Percentiles rank a stretch among this genome's conserved stretches.
phyloP scores from a whole-genome alignment of 257 asterid species.

The Nicotiana tomentosiformis region DNA sequence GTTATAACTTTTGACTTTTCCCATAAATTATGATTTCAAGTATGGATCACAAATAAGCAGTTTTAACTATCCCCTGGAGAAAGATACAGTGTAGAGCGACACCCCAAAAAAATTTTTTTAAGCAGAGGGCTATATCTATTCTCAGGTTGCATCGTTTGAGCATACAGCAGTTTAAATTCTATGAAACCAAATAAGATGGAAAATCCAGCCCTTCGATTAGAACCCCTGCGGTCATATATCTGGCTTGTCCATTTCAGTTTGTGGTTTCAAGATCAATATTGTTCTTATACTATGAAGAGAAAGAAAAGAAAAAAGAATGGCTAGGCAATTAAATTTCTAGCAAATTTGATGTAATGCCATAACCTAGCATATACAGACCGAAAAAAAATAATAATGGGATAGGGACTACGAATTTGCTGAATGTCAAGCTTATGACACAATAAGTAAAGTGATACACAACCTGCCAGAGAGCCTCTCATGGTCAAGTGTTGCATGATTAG shows the following conservation, averaged over 20 bases:
- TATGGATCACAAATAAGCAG: neutral
- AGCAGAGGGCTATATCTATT: neutral
- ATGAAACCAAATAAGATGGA: neutral
- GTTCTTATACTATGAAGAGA: neutral
- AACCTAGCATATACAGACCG: neutral
- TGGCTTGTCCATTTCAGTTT: neutral
- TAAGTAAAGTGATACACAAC: constrained; percentile 28
- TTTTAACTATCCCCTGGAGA: neutral
- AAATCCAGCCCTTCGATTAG: neutral
- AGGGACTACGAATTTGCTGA: neutral
- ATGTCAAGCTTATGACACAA: neutral
- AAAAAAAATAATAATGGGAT: neutral
- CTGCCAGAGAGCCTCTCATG: constrained; percentile 82
- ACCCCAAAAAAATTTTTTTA: neutral
- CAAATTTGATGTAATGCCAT: neutral
- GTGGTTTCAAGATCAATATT: neutral
- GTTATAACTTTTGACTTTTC: neutral
- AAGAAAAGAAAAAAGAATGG: neutral
- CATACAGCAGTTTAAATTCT: neutral
- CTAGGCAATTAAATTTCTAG: neutral
- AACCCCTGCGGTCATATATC: neutral
- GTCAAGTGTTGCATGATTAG: constrained; percentile 79
- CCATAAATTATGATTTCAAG: neutral
- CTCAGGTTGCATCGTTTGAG: neutral
- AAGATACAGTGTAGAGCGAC: neutral